These are phyloP conservation scores for Hypoxylon sp. DNA, from an alignment of 2,329 filamentous ascomycete genomes.

Conservation along the genomic window DNA sequence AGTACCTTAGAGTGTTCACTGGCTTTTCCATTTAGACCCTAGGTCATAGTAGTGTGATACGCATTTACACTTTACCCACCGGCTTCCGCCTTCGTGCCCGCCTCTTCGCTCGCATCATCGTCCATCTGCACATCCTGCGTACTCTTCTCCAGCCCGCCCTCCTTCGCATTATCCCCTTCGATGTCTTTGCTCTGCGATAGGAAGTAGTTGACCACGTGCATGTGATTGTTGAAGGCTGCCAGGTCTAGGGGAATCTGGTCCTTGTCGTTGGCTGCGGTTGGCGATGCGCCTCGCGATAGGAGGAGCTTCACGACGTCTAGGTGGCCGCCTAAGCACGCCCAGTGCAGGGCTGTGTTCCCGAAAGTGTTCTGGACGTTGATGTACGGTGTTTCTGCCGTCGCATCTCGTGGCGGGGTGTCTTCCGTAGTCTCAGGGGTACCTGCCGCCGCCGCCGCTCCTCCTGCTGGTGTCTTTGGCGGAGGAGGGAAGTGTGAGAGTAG, in stretches of 20 bases:
- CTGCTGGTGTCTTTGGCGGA: slow-evolving; percentile 24
- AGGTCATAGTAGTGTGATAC: background rate
- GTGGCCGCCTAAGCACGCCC: slow-evolving; percentile 92
- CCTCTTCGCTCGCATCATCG: slow-evolving; percentile 24
- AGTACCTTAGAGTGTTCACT: background rate
- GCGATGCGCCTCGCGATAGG: slow-evolving; percentile 80
- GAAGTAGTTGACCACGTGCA: slow-evolving; percentile 72
- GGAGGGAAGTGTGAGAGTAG: slow-evolving; percentile 57
- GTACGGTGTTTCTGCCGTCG: slow-evolving; percentile 57
- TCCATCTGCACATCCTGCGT: slow-evolving; percentile 50
- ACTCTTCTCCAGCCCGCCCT: slow-evolving; percentile 55
- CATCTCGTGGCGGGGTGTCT: slow-evolving; percentile 56
- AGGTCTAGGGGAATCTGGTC: slow-evolving; percentile 85
- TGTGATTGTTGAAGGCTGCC: slow-evolving; percentile 76
- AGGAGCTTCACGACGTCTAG: slow-evolving; percentile 82
- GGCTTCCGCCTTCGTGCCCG: slow-evolving; percentile 15
- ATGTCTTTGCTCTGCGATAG: slow-evolving; percentile 61
- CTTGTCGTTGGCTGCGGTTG: slow-evolving; percentile 81
- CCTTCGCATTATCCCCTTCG: slow-evolving; percentile 61
- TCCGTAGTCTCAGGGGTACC: slow-evolving; percentile 37
- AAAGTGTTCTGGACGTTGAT: slow-evolving; percentile 79
- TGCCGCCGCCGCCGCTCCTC: slow-evolving; percentile 42
- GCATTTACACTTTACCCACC: slow-evolving; percentile 1
- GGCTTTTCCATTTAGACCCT: background rate
- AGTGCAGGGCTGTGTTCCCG: slow-evolving; percentile 93